Conservation (phyloP, 1,284 basidiomycete species). For the Phellinidium pouzarii region DNA sequence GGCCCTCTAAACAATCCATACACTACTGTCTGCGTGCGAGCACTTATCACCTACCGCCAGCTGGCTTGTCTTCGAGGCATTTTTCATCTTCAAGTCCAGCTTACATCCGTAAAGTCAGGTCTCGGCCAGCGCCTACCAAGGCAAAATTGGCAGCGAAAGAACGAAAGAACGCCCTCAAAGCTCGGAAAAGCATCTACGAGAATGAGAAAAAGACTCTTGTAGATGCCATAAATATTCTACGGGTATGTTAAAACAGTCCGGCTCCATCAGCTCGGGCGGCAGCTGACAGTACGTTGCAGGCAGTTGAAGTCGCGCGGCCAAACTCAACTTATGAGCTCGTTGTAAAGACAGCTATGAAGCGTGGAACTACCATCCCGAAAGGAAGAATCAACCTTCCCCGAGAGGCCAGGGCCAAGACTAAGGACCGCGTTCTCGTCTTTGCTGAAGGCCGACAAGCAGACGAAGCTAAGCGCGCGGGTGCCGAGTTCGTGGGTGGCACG, state of each 20-base stretch:
- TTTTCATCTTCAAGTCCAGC: slow-evolving; percentile 17
- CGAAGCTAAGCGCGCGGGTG: slow-evolving; percentile 76
- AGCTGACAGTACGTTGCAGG: slow-evolving; percentile 35
- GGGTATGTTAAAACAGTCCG: slow-evolving; percentile 39
- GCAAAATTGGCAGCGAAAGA: slow-evolving; percentile 35
- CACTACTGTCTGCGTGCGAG: background rate
- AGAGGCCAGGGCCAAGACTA: slow-evolving; percentile 65
- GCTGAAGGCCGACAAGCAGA: slow-evolving; percentile 74
- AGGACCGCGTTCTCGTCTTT: slow-evolving; percentile 81
- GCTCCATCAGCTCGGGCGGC: background rate
- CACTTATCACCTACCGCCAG: background rate
- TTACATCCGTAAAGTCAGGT: slow-evolving; percentile 16
- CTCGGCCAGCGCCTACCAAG: slow-evolving; percentile 20
- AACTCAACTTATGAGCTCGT: slow-evolving; percentile 74
- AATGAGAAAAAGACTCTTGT: slow-evolving; percentile 55
- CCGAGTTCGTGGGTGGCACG: slow-evolving; percentile 78
- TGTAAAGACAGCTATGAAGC: slow-evolving; percentile 70
- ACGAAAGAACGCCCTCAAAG: slow-evolving; percentile 26
- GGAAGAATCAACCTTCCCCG: slow-evolving; percentile 67
- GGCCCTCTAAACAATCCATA: background rate
- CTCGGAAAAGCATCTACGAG: slow-evolving; percentile 43
- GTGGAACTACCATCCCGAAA: slow-evolving; percentile 72
- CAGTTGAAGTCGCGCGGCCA: slow-evolving; percentile 73
- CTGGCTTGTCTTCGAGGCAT: background rate
- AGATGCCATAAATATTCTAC: slow-evolving; percentile 61